Base-by-base conservation (phyloP, 2,329 filamentous ascomycete genomes). In the Chrysoporthe deuterocubensis region DNA sequence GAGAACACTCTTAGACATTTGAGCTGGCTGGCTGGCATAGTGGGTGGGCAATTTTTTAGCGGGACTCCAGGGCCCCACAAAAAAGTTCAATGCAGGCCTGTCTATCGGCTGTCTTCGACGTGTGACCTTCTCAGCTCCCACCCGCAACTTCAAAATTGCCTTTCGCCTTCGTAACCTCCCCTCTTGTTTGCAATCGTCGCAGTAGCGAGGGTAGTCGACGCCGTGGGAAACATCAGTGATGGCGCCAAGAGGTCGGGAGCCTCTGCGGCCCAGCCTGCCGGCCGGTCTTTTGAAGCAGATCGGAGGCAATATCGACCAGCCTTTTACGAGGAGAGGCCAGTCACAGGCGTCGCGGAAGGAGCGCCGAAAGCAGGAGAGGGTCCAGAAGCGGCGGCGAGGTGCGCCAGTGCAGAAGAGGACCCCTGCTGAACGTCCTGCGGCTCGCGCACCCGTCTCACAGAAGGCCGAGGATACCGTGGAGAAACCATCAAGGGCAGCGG, bases 321-420 rank as follows among this genome's bases (percentile, higher is more conserved):
- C 59, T 9, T 56, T 43, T 71, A 69, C 68, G n/a, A 67, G 42
- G 58, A 62, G 65, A 43, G 58, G 66, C 66, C 72, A 66, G 70
- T 71, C 58, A 0, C 54, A 71, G 56, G 73, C 74, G 18, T 48
- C 59, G 1, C 84, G 90, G 72, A 92, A 92, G 80, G 89, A 91
- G 65, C 84, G 87, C 68, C 85, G 92, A 66, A 92, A 90, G 75
- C 85, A 85, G 18, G 87, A 91, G 72, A 84, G 91, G 65, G 80
- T 82, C 32, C 82, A 87, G 72, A 91, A 87, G 76, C 74, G 77
- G 40, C 81, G 81, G 16, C 72, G 76, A n/a, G 73, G 75, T 58
- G 68, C 74, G 13, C 73, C 73, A 18, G 59, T 48, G 21, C 59
- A 61, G 26, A 64, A 71, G 48, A 65, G 63, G 26, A 65, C 63